phyloP scores from a whole-genome alignment of 2,329 filamentous ascomycete species.

The Fusarium tuaranense region DNA sequence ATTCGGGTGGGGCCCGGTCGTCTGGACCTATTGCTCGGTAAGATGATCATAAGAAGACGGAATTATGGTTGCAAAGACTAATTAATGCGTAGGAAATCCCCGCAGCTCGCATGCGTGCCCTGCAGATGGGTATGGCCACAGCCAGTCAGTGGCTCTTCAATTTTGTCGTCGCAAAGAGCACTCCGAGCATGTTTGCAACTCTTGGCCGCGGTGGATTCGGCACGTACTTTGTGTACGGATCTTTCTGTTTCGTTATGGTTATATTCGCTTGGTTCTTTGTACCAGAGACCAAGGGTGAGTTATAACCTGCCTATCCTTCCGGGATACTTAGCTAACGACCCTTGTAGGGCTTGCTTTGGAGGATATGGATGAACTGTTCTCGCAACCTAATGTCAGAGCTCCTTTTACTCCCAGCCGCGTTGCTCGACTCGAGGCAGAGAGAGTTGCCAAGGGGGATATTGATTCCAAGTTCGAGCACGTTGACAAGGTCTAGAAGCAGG shows the following conservation, averaged over 20 bases:
- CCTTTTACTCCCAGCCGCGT: neutral
- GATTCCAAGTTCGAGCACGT: neutral
- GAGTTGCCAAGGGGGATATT: neutral
- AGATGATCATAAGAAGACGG: neutral
- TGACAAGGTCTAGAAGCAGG: neutral
- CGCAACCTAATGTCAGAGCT: neutral
- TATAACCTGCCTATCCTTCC: neutral
- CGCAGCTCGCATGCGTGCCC: constrained; percentile 20
- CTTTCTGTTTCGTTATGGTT: constrained; percentile 22
- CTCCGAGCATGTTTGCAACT: constrained; percentile 23
- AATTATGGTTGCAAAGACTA: neutral
- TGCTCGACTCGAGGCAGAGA: neutral
- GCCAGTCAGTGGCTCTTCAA: constrained; percentile 27
- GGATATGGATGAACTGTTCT: neutral
- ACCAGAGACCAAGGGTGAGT: neutral
- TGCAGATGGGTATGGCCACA: constrained; percentile 26
- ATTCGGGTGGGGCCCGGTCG: constrained; percentile 16
- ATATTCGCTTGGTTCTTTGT: neutral
- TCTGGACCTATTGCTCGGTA: constrained; percentile 18
- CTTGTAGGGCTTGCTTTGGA: neutral
- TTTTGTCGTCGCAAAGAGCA: constrained; percentile 23
- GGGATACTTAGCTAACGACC: neutral
- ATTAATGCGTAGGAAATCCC: constrained; percentile 8
- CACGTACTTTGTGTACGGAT: constrained; percentile 24
- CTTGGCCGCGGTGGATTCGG: constrained; percentile 14